Conservation (phyloP, 1,139 yeast genomes). For the Protomyces inundatus region DNA sequence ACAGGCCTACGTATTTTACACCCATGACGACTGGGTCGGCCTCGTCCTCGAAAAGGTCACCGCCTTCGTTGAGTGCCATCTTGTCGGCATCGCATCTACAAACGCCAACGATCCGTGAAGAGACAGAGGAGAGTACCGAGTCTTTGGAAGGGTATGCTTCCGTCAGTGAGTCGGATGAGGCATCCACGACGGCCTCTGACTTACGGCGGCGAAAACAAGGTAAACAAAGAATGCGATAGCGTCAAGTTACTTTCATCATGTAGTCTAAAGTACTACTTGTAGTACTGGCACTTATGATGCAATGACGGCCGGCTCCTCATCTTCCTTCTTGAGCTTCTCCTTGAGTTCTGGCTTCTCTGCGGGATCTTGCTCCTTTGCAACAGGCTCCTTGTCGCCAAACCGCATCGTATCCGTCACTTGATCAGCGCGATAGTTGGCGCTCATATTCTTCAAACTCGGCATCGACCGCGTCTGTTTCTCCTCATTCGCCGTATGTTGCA, state of each 20-base stretch:
- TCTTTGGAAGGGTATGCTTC: neutral
- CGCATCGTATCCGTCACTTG: slow-evolving; percentile 17
- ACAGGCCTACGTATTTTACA: neutral
- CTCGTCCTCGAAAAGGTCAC: neutral
- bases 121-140: neutral
- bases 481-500: slow-evolving; percentile 67
- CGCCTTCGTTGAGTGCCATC: neutral
- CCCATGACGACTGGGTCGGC: neutral
- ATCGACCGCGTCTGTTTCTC: slow-evolving; percentile 72
- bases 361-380: slow-evolving; percentile 1
- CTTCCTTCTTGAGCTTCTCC: slow-evolving; percentile 23
- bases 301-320: slow-evolving; percentile 13
- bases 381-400: slow-evolving; percentile 3
- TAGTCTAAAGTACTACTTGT: no score
- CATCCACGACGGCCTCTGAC: neutral
- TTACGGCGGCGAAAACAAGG: neutral
- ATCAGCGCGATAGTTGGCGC: slow-evolving; percentile 21
- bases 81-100: neutral
- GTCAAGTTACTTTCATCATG: neutral
- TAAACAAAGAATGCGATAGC: neutral
- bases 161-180: neutral
- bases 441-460: slow-evolving; percentile 54
- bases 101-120: neutral
- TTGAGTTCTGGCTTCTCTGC: slow-evolving; percentile 14
- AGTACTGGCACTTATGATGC: slow-evolving; percentile 2